phyloP scores from a whole-genome alignment of 441 rosid genomes.

The Lepidium campestre region DNA sequence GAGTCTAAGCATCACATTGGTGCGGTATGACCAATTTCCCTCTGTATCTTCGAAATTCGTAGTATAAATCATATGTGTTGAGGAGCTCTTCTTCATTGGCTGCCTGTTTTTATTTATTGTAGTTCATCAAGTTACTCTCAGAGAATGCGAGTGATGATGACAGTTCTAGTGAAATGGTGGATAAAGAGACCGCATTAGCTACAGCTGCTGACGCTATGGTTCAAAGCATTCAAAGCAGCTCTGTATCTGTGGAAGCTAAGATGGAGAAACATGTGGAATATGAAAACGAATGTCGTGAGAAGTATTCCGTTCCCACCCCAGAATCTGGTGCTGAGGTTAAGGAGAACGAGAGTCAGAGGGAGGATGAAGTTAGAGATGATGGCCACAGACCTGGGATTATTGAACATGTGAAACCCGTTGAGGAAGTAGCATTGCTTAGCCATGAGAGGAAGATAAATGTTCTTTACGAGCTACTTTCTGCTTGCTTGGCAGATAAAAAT shows the following conservation, averaged over 20 bases:
- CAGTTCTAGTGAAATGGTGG: slow-evolving; percentile 33
- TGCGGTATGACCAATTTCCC: slow-evolving; percentile 44
- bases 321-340: not conserved
- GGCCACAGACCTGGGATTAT: slow-evolving; percentile 9
- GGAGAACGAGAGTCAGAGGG: not conserved
- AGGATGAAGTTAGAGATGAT: slow-evolving; percentile 14
- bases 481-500: slow-evolving; percentile 62
- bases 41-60: not conserved
- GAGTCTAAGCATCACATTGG: slow-evolving; percentile 76
- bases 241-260: slow-evolving; percentile 45
- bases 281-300: slow-evolving; percentile 60
- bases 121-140: slow-evolving; percentile 69
- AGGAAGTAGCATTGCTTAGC: slow-evolving; percentile 55
- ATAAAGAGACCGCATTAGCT: slow-evolving; percentile 58
- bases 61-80: not conserved
- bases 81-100: not conserved
- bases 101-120: not conserved
- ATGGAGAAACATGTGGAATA: slow-evolving; percentile 54
- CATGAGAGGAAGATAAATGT: slow-evolving; percentile 64
- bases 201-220: slow-evolving; percentile 65
- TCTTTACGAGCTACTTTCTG: slow-evolving; percentile 81
- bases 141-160: slow-evolving; percentile 40
- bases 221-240: slow-evolving; percentile 33
- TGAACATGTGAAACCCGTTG: slow-evolving; percentile 43
- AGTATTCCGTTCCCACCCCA: slow-evolving; percentile 34